Percentiles rank a stretch among this genome's conserved stretches.
Evolutionary conservation across 75 land plant species (phyloP).

Genomic region (Cupressus sempervirens): DNA sequence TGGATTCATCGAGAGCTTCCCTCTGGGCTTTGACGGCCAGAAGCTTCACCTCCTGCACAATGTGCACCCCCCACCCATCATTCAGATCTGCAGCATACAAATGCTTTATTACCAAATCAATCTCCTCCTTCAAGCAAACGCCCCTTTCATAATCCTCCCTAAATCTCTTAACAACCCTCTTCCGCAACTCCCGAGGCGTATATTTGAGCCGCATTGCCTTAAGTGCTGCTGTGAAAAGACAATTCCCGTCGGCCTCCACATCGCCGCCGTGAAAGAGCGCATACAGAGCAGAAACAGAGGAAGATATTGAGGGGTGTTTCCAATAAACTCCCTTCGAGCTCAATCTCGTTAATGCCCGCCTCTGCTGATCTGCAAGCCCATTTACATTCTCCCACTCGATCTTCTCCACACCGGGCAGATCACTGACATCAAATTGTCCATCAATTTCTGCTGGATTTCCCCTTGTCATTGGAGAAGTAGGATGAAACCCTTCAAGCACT

Average conservation of each 20-base stretch:
- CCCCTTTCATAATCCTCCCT: conserved; percentile 41
- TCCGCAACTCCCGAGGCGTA: conserved; percentile 56
- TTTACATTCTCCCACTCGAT: conserved; percentile 54
- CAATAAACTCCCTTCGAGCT: conserved; percentile 56
- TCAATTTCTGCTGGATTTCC: background rate
- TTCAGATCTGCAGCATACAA: conserved; percentile 76
- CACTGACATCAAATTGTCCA: background rate
- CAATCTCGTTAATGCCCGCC: conserved; percentile 32
- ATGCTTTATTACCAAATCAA: conserved; percentile 48
- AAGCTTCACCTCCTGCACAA: conserved; percentile 84
- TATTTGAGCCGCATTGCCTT: conserved; percentile 47
- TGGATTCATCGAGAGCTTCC: conserved; percentile 42
- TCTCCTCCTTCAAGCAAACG: conserved; percentile 9
- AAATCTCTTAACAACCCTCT: conserved; percentile 63
- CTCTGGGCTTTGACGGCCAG: conserved; percentile 67
- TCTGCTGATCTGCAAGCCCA: conserved; percentile 71
- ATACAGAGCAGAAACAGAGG: conserved; percentile 16
- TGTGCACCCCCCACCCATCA: conserved; percentile 82
- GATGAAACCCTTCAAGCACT: conserved; percentile 5
- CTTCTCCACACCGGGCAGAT: background rate
- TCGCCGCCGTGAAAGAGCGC: conserved; percentile 77
- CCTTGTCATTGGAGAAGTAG: background rate
- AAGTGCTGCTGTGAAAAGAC: conserved; percentile 70
- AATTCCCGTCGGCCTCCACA: conserved; percentile 89
- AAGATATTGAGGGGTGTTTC: conserved; percentile 42